These are phyloP conservation scores for Saccharomycopsis schoenii DNA, from an alignment of 805 yeast species.

Conservation along the genomic window DNA sequence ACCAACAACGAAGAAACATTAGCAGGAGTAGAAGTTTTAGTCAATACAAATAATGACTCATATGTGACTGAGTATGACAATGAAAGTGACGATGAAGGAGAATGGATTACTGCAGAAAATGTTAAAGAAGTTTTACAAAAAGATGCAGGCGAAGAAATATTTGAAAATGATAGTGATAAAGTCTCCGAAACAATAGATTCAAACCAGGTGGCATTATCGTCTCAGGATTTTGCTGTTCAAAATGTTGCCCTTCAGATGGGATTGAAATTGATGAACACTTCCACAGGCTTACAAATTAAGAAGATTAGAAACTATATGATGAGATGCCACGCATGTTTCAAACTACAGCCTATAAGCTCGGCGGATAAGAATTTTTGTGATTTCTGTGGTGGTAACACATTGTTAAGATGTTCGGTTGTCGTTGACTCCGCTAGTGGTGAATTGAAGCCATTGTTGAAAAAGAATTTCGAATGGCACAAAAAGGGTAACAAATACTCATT, in stretches of 20 bases:
- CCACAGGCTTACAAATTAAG: conserved; percentile 76
- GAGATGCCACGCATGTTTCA: conserved; percentile 96
- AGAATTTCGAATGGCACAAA: conserved; percentile 87
- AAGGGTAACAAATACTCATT: conserved; percentile 76
- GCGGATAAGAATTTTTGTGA: conserved; percentile 86
- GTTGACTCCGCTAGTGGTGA: conserved; percentile 71
- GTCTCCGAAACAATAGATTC: conserved; percentile 29
- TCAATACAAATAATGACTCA: conserved; percentile 16
- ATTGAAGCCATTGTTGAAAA: conserved; percentile 78
- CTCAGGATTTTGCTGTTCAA: conserved; percentile 97
- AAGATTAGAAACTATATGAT: conserved; percentile 86
- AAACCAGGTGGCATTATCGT: conserved; percentile 76
- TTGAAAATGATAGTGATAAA: neutral
- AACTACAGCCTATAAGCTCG: conserved; percentile 63
- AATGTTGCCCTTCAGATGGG: conserved; percentile 91
- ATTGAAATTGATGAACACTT: conserved; percentile 70
- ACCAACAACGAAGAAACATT: conserved; percentile 11
- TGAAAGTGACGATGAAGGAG: conserved; percentile 67
- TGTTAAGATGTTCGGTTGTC: conserved; percentile 84
- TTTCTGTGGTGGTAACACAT: conserved; percentile 87
- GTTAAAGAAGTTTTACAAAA: conserved; percentile 57
- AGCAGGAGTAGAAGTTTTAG: conserved; percentile 2
- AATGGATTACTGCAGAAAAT: conserved; percentile 92
- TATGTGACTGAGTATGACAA: conserved; percentile 29
- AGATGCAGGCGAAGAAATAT: conserved; percentile 50